Evolutionary conservation across 257 asterid genomes (phyloP).

Genomic region (Penstemon eatonii): DNA sequence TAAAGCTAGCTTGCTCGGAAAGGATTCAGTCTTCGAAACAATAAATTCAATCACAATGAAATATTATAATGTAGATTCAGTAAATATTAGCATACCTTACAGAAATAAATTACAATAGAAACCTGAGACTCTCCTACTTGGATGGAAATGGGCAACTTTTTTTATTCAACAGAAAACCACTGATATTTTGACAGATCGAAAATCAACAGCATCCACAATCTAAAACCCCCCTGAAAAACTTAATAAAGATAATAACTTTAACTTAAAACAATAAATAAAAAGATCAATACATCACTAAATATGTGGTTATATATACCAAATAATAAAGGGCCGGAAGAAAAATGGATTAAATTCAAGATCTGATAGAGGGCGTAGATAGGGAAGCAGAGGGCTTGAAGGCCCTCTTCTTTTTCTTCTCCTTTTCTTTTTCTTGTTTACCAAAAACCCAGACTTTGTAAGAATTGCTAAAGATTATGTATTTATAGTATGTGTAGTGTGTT

Average conservation of each 20-base stretch:
- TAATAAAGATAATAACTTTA: constrained; percentile 43
- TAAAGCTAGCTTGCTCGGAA: constrained; percentile 14
- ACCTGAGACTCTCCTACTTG: constrained; percentile 37
- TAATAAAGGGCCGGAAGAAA: constrained; percentile 44
- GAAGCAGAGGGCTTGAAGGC: constrained; percentile 66
- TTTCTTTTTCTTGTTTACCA: constrained; percentile 42
- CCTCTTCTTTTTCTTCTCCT: constrained; percentile 60
- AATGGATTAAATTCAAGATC: constrained; percentile 67
- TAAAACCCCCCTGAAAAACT: constrained; percentile 40
- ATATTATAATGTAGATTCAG: constrained; percentile 53
- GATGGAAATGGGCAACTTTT: constrained; percentile 34
- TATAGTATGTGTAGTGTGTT: constrained; percentile 30
- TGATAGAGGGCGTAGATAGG: constrained; percentile 67
- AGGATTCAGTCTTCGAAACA: constrained; percentile 27
- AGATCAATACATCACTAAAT: constrained; percentile 32
- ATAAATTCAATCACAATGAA: constrained; percentile 36
- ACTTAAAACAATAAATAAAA: constrained; percentile 31
- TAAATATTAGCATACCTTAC: constrained; percentile 34
- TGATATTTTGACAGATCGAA: constrained; percentile 63
- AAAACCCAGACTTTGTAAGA: constrained; percentile 55
- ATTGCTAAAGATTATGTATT: constrained; percentile 41
- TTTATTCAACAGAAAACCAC: constrained; percentile 46
- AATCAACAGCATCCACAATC: constrained; percentile 53
- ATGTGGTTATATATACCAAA: constrained; percentile 40
- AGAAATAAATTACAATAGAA: constrained; percentile 34